Evolutionary conservation across 1,139 yeast species (phyloP).

Genomic region (Geotrichum siamense): DNA sequence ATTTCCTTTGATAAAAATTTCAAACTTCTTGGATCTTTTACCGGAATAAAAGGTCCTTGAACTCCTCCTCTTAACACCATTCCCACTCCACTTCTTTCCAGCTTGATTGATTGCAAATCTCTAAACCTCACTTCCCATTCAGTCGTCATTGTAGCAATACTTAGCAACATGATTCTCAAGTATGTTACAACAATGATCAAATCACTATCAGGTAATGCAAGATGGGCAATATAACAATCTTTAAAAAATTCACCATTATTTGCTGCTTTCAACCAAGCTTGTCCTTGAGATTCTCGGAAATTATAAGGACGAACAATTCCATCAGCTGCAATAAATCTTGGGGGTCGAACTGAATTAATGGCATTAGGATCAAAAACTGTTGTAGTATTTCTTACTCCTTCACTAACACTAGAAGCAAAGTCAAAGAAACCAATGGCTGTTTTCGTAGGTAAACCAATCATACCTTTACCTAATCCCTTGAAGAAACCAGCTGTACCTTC

Average conservation of each 20-base stretch:
- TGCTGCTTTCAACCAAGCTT: constrained; percentile 77
- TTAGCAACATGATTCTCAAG: constrained; percentile 60
- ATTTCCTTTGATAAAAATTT: constrained; percentile 64
- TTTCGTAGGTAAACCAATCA: constrained; percentile 91
- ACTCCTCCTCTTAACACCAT: constrained; percentile 53
- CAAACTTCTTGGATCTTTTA: constrained; percentile 60
- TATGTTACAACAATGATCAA: constrained; percentile 71
- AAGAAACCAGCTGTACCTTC: constrained; percentile 90
- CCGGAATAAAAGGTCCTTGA: constrained; percentile 72
- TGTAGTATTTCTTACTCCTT: constrained; percentile 88
- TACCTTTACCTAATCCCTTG: constrained; percentile 90
- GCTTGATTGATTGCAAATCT: constrained; percentile 57
- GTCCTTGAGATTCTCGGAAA: constrained; percentile 89
- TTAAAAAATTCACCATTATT: constrained; percentile 70
- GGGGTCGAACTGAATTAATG: constrained; percentile 72
- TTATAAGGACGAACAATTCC: constrained; percentile 67
- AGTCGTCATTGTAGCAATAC: constrained; percentile 51
- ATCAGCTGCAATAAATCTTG: constrained; percentile 65
- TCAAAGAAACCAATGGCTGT: constrained; percentile 95
- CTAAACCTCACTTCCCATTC: constrained; percentile 63
- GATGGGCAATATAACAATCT: constrained; percentile 80
- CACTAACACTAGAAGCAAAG: constrained; percentile 85
- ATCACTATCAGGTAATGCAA: constrained; percentile 61
- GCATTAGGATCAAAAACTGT: constrained; percentile 81
- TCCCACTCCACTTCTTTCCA: constrained; percentile 74